Conservation (phyloP, 176 grass and related monocot genomes). For the Hyparrhenia diplandra region DNA sequence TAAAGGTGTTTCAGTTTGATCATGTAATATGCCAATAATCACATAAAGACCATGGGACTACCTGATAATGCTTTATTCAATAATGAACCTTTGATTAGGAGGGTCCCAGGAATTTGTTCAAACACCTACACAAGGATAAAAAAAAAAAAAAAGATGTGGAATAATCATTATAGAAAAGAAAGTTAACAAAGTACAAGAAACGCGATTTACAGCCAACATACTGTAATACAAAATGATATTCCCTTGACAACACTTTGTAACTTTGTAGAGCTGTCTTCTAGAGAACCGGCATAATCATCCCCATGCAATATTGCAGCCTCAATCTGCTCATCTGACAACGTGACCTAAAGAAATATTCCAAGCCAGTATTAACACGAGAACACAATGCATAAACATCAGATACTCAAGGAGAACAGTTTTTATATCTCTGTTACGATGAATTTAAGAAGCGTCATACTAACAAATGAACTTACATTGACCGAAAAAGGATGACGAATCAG, state of each 20-base stretch:
- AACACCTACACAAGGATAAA: constrained; percentile 54
- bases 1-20: constrained; percentile 1
- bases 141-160: not conserved
- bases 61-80: constrained; percentile 67
- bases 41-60: constrained; percentile 26
- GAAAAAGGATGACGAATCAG: constrained; percentile 60
- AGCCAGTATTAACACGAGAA: not conserved
- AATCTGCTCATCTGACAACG: constrained; percentile 59
- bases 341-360: constrained; percentile 50
- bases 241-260: constrained; percentile 17
- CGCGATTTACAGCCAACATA: constrained; percentile 16
- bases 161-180: not conserved
- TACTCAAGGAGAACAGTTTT: not conserved
- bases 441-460: not conserved
- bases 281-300: constrained; percentile 21
- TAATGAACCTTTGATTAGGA: constrained; percentile 65
- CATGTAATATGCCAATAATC: not conserved
- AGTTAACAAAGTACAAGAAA: not conserved
- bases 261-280: constrained; percentile 29
- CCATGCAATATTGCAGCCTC: constrained; percentile 12
- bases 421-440: not conserved
- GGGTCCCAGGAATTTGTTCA: constrained; percentile 86
- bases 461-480: constrained; percentile 59
- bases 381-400: not conserved
- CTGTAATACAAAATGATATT: constrained; percentile 58